A percentile compares a stretch with the other conserved stretches of the same genome.
phyloP scores from a whole-genome alignment of 139 green algal genomes.

The Chlamydomonas sp. region DNA sequence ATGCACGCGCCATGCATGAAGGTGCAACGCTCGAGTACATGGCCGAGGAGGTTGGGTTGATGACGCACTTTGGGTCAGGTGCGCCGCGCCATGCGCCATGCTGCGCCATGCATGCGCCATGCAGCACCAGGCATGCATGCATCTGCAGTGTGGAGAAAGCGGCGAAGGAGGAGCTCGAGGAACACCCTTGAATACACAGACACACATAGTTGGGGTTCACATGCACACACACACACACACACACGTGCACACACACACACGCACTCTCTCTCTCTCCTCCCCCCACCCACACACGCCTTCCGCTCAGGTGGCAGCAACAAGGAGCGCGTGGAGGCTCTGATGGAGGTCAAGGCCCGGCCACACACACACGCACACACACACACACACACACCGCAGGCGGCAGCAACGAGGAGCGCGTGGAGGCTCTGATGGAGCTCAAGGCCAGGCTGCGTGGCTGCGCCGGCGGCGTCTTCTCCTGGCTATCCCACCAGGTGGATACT shows the following conservation, averaged over 20 bases:
- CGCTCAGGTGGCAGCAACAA: neutral
- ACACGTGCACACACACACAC: neutral
- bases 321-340: neutral
- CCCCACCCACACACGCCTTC: neutral
- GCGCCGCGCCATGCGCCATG: neutral
- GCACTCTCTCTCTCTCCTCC: too few relatives aligned
- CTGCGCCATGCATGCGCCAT: too few relatives aligned
- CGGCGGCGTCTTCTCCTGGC: neutral
- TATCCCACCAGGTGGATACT: too few relatives aligned
- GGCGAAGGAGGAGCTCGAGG: too few relatives aligned
- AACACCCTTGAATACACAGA: too few relatives aligned
- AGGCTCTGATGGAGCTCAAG: neutral
- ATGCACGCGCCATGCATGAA: too few relatives aligned
- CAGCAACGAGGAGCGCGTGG: neutral
- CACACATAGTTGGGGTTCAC: too few relatives aligned
- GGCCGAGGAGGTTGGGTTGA: constrained; percentile 11
- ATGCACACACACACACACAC: constrained; percentile 1
- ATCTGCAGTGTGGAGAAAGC: too few relatives aligned
- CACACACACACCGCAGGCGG: neutral
- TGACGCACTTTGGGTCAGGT: constrained; percentile 12
- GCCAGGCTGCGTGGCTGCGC: neutral
- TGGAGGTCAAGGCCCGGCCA: neutral
- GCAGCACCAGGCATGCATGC: too few relatives aligned
- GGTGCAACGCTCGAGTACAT: constrained; percentile 7
- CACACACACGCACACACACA: neutral